phyloP scores from a whole-genome alignment of 2,329 filamentous ascomycete species.

The Cladophialophora carrionii region DNA sequence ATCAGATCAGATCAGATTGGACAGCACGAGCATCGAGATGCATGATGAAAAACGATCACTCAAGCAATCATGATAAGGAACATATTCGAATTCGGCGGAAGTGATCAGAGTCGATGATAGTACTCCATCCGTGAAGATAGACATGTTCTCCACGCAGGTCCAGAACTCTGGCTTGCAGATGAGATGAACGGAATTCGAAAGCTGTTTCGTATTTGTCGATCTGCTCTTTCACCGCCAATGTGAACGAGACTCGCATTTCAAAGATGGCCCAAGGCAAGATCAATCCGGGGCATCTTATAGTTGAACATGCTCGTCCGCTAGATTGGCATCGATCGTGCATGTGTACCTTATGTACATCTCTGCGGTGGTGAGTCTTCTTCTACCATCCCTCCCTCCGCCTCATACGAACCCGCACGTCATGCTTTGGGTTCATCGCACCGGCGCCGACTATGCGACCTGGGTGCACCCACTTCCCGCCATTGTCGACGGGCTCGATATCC shows the following conservation, averaged over 20 bases:
- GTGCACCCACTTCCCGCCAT: constrained; percentile 53
- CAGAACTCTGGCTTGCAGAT: not conserved
- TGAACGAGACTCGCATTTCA: not conserved
- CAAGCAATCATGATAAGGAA: no score
- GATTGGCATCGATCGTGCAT: not conserved
- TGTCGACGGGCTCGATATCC: constrained; percentile 56
- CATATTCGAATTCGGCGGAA: no score
- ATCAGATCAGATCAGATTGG: not conserved
- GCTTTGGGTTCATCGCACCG: constrained; percentile 56
- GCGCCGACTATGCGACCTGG: constrained; percentile 55
- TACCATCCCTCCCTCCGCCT: constrained; percentile 44
- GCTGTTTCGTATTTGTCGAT: not conserved
- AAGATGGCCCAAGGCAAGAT: not conserved
- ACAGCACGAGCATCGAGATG: no score
- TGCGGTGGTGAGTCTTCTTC: not conserved
- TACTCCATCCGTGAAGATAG: no score
- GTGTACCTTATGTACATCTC: not conserved
- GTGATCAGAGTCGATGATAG: no score
- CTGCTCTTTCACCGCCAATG: no score
- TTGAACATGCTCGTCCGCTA: not conserved
- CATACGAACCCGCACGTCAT: constrained; percentile 60
- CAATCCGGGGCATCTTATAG: not conserved
- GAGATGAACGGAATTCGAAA: not conserved
- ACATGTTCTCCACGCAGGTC: no score
- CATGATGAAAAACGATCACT: no score